These are phyloP conservation scores for Aspergillus sclerotiicarbonarius DNA, from an alignment of 495 filamentous ascomycete genomes.

Conservation along the genomic window DNA sequence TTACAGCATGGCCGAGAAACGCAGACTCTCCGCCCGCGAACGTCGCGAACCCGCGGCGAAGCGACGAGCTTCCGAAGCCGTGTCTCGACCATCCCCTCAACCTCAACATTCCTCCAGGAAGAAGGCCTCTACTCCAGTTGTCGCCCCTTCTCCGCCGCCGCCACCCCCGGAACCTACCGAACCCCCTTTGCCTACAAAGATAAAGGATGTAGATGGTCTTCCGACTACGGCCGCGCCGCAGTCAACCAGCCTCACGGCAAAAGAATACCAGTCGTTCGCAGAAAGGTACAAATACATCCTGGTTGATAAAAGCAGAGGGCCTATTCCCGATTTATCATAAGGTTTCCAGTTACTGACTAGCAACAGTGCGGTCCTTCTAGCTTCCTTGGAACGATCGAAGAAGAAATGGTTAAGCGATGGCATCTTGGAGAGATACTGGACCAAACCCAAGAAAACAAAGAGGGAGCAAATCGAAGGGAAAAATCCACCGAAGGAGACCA, in stretches of 20 bases:
- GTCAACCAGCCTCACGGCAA: constrained; percentile 55
- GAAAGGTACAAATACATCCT: constrained; percentile 61
- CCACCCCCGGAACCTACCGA: constrained; percentile 39
- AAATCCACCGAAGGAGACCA: constrained; percentile 82
- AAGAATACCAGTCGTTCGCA: constrained; percentile 76
- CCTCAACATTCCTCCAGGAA: constrained; percentile 28
- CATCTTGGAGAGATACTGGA: constrained; percentile 91
- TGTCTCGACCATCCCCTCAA: constrained; percentile 29
- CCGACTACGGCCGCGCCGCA: constrained; percentile 74
- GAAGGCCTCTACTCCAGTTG: constrained; percentile 38
- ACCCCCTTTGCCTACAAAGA: constrained; percentile 60
- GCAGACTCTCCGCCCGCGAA: constrained; percentile 42
- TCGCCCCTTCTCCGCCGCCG: constrained; percentile 21
- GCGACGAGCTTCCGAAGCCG: constrained; percentile 45
- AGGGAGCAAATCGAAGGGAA: constrained; percentile 65
- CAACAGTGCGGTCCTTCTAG: constrained; percentile 75
- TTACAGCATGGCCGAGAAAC: constrained; percentile 47
- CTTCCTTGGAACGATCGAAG: constrained; percentile 80
- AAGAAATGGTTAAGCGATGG: constrained; percentile 85
- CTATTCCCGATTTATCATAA: not conserved
- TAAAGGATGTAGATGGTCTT: constrained; percentile 65
- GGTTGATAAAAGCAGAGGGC: not conserved
- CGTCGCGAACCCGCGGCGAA: constrained; percentile 49
- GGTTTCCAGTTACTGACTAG: not conserved
- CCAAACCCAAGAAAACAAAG: constrained; percentile 81